Base-by-base conservation (phyloP, 164 flowering plant genomes). In the Dillenia suffruticosa region DNA sequence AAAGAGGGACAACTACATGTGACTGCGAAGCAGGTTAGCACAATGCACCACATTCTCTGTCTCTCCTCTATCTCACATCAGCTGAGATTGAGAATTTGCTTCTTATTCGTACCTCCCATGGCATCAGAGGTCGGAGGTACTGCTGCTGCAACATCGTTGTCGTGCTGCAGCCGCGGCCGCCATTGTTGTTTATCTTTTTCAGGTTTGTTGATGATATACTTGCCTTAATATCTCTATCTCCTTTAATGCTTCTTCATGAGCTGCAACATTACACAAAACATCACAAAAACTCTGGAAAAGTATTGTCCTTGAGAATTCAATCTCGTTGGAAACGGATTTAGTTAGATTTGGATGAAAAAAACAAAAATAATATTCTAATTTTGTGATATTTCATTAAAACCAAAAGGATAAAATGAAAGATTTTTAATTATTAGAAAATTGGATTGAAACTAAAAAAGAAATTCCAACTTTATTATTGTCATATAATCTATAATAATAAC, bases 201-300 rank as follows among this genome's bases (percentile, higher is more conserved):
- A 82, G 66, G 66, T 50, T 50, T 87, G 94, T 44, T 84, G 84
- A 17, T 82, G 83, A 68, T 82, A 85, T 9, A 87, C 79, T 70
- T 81, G 84, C 70, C 88, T 79, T 43, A 90, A 57, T 61, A 94
- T 82, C 75, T 87, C 92, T 75, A 87, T 85, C 73, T 90, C 96
- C 71, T 77, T 87, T 66, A 90, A 63, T 55, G 93, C 96, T 54
- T 87, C 94, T 78, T 85, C 88, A 59, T 90, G 91, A 50, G 96
- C 96, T 90, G 85, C 63, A 54, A 26, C n/a, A 43, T 13, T 14
- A 51, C 14, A 59, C 16, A 58, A 49, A 48, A 45, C 13, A 14
- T 58, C 16, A 17, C 9, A 11, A 60, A 6, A 49, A 9, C 7
- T 1, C 22, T 1, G 22, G 22, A 19, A 19, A 19, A 19, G 22